phyloP scores from a whole-genome alignment of 1,284 basidiomycete species.

The Ustilago crameri region DNA sequence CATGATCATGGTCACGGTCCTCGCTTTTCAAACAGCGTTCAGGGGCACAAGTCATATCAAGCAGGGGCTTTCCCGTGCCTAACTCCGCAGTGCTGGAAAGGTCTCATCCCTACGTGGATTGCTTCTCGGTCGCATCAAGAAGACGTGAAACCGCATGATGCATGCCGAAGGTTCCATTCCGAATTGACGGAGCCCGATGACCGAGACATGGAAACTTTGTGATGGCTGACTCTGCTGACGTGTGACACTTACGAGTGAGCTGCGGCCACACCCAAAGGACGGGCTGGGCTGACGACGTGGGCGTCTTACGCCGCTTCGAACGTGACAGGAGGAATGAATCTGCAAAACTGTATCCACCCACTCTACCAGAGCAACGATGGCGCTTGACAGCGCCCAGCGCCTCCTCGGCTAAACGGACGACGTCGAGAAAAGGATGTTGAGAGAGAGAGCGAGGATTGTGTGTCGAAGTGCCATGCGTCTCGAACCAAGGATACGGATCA shows the following conservation, averaged over 20 bases:
- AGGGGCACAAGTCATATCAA: no score
- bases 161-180: not conserved
- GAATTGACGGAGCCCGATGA: not conserved
- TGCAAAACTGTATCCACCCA: not conserved
- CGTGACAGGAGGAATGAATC: not conserved
- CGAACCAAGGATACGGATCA: constrained; percentile 18
- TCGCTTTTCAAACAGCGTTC: no score
- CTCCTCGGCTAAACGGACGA: no score
- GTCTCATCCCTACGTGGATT: not conserved
- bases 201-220: not conserved
- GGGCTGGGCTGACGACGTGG: not conserved
- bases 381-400: not conserved
- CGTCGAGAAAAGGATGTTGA: no score
- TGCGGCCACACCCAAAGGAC: not conserved
- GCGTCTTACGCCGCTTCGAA: not conserved
- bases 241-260: not conserved
- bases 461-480: constrained; percentile 42
- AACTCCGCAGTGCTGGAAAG: not conserved
- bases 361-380: not conserved
- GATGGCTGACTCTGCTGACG: no score
- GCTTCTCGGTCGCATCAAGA: not conserved
- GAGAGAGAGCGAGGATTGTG: not conserved
- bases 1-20: no score
- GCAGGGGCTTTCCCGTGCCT: not conserved
- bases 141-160: not conserved